Evolutionary conservation across 148 eudicot species (phyloP), one percentile per base, ranked within the genome.

Genomic region (Vaccinium vitisidaea): DNA sequence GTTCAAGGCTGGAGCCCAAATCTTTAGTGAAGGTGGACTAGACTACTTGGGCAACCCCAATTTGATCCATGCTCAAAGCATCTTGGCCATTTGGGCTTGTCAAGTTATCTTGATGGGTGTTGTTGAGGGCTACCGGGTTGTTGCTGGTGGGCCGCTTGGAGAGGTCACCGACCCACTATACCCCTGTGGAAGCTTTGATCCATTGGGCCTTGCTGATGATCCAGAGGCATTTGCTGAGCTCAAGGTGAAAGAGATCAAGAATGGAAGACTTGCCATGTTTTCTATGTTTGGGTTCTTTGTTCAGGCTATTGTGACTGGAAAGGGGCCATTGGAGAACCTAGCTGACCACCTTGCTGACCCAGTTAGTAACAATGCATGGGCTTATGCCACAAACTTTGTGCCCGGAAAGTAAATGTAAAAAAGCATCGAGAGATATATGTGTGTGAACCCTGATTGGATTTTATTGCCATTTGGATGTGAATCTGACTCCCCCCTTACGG

Each of bases 1-100:
- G 90, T 88, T 88, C 87, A 88, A 88, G 87, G 90, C 88, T 5
- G 88, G 87, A 14, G 82, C 90, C 39, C 90, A 88, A 49, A 88
- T 86, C 79, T 88, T 88, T 39, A 86, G 90, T 13, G 88, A 84
- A 67, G 86, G 88, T 25, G 90, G 90, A 43, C 88, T 84, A 39
- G 90, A 88, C 36, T 88, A 86, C 82, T 74, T 88, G 83, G 90
- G 88, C 30, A 88, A 88, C 86, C 85, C 90, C 7, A 84, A 82
- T 85, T 84, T 86, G 85, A 73, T 88, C 86, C 88, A 88, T 74
- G 88, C 88, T 30, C 90, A 88, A 36, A 88, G 90, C 86, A 88
- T 88, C 77, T 65, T 84, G 83, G 88, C 86, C 76, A 88, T 88
- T 8, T 88, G 88, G 90, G 87, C 87, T 32, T 9, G 65, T 80